Evolutionary conservation across 345 rosid genomes (phyloP).

Genomic region (Gossypium arboreum): DNA sequence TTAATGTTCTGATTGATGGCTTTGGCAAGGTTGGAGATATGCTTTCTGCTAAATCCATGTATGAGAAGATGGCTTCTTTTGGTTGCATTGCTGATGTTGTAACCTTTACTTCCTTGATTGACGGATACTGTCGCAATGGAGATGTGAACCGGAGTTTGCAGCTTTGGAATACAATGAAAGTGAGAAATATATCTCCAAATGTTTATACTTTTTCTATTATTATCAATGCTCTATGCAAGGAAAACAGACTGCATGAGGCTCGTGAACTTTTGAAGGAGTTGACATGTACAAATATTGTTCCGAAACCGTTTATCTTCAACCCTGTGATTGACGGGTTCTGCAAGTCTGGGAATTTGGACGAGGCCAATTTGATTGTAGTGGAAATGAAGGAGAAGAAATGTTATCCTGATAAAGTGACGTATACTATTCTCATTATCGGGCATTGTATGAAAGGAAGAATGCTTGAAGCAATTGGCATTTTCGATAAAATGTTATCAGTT

Average conservation of each 20-base stretch:
- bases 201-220: conserved; percentile 63
- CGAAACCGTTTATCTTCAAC: conserved; percentile 76
- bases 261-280: conserved; percentile 56
- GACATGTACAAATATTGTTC: conserved; percentile 37
- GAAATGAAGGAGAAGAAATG: conserved; percentile 81
- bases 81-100: conserved; percentile 66
- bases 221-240: conserved; percentile 70
- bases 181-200: conserved; percentile 55
- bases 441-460: conserved; percentile 92
- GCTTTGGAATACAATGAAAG: conserved; percentile 64
- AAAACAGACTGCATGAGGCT: conserved; percentile 69
- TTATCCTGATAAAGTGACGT: conserved; percentile 80
- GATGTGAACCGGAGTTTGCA: conserved; percentile 52
- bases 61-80: conserved; percentile 46
- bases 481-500: conserved; percentile 61
- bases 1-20: conserved; percentile 77
- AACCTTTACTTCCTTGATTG: conserved; percentile 73
- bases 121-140: conserved; percentile 83
- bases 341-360: conserved; percentile 84
- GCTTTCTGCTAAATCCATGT: conserved; percentile 42
- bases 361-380: conserved; percentile 59
- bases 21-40: conserved; percentile 65
- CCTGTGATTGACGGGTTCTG: conserved; percentile 91
- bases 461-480: conserved; percentile 72
- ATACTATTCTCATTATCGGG: conserved; percentile 86